Evolutionary conservation across 2,329 filamentous ascomycete species (phyloP), one percentile per base, ranked within the genome.

Genomic region (Nothophoma quercina): DNA sequence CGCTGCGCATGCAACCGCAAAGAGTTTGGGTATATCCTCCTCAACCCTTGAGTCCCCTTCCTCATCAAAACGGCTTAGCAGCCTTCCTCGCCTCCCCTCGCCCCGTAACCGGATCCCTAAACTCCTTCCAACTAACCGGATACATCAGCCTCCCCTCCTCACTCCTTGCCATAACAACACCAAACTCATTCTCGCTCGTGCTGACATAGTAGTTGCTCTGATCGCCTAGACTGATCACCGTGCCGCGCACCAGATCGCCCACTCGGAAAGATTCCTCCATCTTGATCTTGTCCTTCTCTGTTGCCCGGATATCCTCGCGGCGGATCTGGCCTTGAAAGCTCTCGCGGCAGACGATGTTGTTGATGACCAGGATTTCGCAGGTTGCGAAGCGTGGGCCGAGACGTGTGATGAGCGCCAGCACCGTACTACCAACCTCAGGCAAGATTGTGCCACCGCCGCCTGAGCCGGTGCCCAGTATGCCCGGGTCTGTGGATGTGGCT

Each of bases 121-220:
- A 96, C 77, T 98, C 93, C 78, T 88, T 96, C 95, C 95, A 99
- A 75, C 88, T 96, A 48, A 96, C 84, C 2, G 95, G 93, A 67
- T 89, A 89, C 92, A 98, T 96, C 65, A 89, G 85, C 75, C 96
- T 93, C 1, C 93, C 93, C 2, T 84, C 85, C 72, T 96, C 91
- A 70, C 91, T 96, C 63, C 85, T 88, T 8, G 93, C 95, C 86
- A 98, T 90, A 30, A 99, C 90, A 52, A 98, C 93, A 2, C 95
- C 95, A 32, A 96, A 81, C 71, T 96, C 90, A 75, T 99, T 98
- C 62, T 86, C 86, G 22, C 92, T 91, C 1, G 95, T 99, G 21
- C 88, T 90, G n/a, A 96, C 83, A 74, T 97, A 99, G 74, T 98
- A 99, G 67, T 91, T 96, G 42, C 89, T 87, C 77, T 98, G 93